Evolutionary conservation across 2,329 filamentous ascomycete species (phyloP), one percentile per base, ranked within the genome.

Genomic region (Cladobotryum protrusum): DNA sequence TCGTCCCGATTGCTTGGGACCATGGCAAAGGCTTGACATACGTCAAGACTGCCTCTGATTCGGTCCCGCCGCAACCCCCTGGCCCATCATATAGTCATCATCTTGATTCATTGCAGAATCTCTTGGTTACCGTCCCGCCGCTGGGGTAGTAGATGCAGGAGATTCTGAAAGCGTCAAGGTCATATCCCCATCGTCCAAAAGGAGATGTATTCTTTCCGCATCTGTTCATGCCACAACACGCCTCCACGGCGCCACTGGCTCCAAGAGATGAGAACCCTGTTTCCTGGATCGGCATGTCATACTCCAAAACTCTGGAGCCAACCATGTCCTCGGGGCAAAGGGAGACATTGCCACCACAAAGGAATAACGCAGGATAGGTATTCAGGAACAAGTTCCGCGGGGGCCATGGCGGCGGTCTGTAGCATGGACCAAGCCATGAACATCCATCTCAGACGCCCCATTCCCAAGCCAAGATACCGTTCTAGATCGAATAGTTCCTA

Each of bases 91-190:
- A 15, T 41, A 17, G 37, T 41, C 37, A 17, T 46, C 14, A 32
- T 48, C 39, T 46, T 34, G 37, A 43, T 46, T 41, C 37, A 52
- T 42, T 43, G 36, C 24, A 39, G 9, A 24, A 34, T 19, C 14
- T 14, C 11, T 14, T 45, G 18, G 48, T 32, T 29, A 43, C 43
- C 45, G 24, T 42, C 42, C 49, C 41, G 45, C 15, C 20, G 29
- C 15, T 33, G 29, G 50, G 29, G 34, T 43, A 36, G 19, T 43
- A 39, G 19, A 24, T 36, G 43, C 50, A 43, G 32, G 33, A 24
- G 13, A 37, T 45, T 52, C 45, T 39, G n/a, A 45, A 52, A 42
- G 2, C 4, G 37, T 45, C 13, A 13, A 18, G 29, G 33, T 11
- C 43, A 47, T 15, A 20, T n/a, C 36, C 19, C 7, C 43, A 35